A percentile compares a stretch with the other conserved stretches of the same genome.
These are phyloP conservation scores for Chrysoporthe puriensis DNA, from an alignment of 2,329 filamentous ascomycete genomes.

Conservation along the genomic window DNA sequence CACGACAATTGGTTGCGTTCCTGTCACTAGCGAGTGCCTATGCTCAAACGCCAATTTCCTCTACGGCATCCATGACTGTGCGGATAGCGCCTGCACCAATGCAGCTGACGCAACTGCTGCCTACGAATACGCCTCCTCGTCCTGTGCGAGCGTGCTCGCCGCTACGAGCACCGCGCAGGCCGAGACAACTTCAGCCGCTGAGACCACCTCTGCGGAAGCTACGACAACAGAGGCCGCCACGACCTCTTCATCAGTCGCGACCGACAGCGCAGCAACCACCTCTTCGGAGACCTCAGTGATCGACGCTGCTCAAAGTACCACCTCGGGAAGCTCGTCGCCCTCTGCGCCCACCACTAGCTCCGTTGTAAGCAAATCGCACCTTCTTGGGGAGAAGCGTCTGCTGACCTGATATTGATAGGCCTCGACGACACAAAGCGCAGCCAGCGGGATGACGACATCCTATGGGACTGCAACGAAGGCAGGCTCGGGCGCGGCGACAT, in stretches of 20 bases:
- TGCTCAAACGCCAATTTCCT: constrained; percentile 32
- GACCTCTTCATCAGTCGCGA: constrained; percentile 13
- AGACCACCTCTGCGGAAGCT: constrained; percentile 10
- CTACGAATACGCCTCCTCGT: constrained; percentile 26
- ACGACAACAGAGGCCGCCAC: constrained; percentile 16
- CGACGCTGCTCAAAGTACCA: constrained; percentile 9
- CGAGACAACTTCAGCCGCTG: constrained; percentile 8
- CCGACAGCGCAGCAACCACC: constrained; percentile 12
- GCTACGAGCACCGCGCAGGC: constrained; percentile 9
- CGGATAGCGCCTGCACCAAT: constrained; percentile 27
- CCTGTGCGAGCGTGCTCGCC: constrained; percentile 29
- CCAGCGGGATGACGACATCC: constrained; percentile 20
- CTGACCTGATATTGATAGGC: not conserved
- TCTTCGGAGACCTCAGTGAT: constrained; percentile 15
- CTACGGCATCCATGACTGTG: constrained; percentile 32
- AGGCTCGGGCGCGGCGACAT: constrained; percentile 9
- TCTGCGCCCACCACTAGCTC: constrained; percentile 17
- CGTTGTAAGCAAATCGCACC: constrained; percentile 15
- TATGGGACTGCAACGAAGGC: constrained; percentile 8
- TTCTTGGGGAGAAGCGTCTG: too few relatives aligned
- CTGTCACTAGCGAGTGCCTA: constrained; percentile 31
- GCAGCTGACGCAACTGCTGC: constrained; percentile 30
- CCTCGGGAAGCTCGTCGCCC: constrained; percentile 12
- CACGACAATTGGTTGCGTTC: constrained; percentile 22
- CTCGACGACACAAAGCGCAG: constrained; percentile 1